A percentile compares a stretch with the other conserved stretches of the same genome.
Conservation (phyloP, 2,329 filamentous ascomycete genomes). For the Colletotrichum scovillei region DNA sequence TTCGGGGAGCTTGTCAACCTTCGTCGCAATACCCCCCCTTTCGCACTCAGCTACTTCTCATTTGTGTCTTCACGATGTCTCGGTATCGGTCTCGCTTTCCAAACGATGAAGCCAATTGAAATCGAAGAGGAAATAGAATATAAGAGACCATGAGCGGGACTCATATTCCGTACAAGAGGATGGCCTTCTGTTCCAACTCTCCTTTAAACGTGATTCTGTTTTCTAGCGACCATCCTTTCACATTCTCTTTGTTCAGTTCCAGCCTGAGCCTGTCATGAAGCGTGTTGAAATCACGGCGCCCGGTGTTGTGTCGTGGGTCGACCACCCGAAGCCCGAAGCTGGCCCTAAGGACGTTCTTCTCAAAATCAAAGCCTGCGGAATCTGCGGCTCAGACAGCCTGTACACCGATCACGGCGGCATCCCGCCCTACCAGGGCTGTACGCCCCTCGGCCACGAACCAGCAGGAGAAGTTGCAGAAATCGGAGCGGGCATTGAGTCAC, state of each 20-base stretch:
- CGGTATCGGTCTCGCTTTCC: background rate
- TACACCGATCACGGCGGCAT: slow-evolving; percentile 7
- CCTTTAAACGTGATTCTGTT: background rate
- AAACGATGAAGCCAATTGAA: background rate
- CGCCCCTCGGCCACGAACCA: slow-evolving; percentile 4
- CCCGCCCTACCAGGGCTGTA: background rate
- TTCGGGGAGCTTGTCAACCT: background rate
- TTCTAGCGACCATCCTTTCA: background rate
- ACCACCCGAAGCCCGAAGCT: background rate
- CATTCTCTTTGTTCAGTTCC: background rate
- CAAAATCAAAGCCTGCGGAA: slow-evolving; percentile 14
- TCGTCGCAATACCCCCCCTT: background rate
- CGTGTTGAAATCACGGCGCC: background rate
- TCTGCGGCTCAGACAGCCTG: slow-evolving; percentile 15
- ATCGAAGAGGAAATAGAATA: background rate
- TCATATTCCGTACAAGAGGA: background rate
- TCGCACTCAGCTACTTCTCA: background rate
- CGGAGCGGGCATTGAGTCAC: background rate
- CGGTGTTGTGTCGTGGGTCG: slow-evolving; percentile 3
- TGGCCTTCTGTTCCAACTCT: background rate
- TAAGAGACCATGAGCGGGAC: background rate
- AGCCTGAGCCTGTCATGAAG: background rate
- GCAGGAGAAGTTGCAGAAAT: slow-evolving; percentile 14
- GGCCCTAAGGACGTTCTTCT: slow-evolving; percentile 14
- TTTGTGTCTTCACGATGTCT: background rate